phyloP scores from a whole-genome alignment of 768 basidiomycete species.

The Candolleomyces efflorescens region DNA sequence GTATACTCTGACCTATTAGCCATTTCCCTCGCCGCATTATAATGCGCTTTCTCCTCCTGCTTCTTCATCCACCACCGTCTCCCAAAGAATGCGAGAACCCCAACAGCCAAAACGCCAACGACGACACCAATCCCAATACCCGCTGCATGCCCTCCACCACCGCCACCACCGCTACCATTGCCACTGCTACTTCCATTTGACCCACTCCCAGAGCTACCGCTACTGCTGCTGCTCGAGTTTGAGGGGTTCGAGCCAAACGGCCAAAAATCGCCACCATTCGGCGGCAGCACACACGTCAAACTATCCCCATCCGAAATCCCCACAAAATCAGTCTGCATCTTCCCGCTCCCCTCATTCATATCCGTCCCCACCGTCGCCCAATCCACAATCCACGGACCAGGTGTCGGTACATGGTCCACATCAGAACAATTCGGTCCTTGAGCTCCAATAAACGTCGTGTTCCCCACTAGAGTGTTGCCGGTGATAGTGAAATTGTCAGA shows the following conservation, averaged over 20 bases:
- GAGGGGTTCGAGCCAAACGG: slow-evolving; percentile 57
- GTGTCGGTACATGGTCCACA: slow-evolving; percentile 43
- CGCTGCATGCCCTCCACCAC: slow-evolving; percentile 33
- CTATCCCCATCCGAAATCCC: slow-evolving; percentile 48
- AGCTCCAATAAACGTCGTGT: slow-evolving; percentile 72
- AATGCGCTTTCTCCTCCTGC: slow-evolving; percentile 17
- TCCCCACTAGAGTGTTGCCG: slow-evolving; percentile 57
- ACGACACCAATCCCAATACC: slow-evolving; percentile 53
- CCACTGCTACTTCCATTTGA: slow-evolving; percentile 3
- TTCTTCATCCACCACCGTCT: slow-evolving; percentile 44
- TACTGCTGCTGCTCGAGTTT: slow-evolving; percentile 1
- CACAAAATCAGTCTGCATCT: slow-evolving; percentile 51
- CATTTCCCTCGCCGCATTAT: slow-evolving; percentile 13
- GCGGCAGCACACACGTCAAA: slow-evolving; percentile 65
- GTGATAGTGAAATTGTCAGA: slow-evolving; percentile 64
- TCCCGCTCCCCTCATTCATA: slow-evolving; percentile 31
- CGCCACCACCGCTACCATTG: not conserved
- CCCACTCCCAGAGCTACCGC: not conserved
- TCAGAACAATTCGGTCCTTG: slow-evolving; percentile 61
- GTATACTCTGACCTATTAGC: slow-evolving; percentile 15
- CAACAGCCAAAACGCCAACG: slow-evolving; percentile 39
- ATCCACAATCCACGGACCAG: slow-evolving; percentile 59
- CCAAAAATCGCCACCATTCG: slow-evolving; percentile 67
- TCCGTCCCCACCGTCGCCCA: slow-evolving; percentile 34
- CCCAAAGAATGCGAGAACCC: slow-evolving; percentile 39